Evolutionary conservation across 148 eudicot species (phyloP).

Genomic region (Vaccinium myrtillus): DNA sequence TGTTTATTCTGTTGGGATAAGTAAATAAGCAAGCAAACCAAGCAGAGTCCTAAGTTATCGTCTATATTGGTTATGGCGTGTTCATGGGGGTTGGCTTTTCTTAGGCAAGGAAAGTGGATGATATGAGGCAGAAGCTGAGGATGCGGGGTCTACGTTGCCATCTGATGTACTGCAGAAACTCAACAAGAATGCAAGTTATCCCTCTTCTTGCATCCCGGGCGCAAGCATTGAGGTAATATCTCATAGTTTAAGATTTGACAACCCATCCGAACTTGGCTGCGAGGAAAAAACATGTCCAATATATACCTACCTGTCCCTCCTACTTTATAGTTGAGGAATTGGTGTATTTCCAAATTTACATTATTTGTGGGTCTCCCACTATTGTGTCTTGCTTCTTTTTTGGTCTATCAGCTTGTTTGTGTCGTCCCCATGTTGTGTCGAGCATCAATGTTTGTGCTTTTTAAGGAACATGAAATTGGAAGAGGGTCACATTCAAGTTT

Average conservation of each 20-base stretch:
- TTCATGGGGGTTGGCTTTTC: slow-evolving; percentile 11
- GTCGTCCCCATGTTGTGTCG: neutral
- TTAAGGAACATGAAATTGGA: neutral
- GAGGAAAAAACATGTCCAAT: neutral
- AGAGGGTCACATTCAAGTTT: neutral
- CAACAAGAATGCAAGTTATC: slow-evolving; percentile 69
- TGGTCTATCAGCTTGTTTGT: neutral
- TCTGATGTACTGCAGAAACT: slow-evolving; percentile 74
- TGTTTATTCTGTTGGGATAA: neutral
- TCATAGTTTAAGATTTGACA: neutral
- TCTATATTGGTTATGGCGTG: neutral
- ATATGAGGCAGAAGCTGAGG: slow-evolving; percentile 71
- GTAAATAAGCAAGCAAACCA: neutral
- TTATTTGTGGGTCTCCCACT: neutral
- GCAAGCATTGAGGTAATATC: slow-evolving; percentile 64
- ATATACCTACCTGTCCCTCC: neutral
- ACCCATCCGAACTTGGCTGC: neutral
- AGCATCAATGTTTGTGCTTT: neutral
- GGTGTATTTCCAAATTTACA: neutral
- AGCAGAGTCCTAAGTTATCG: too few relatives aligned
- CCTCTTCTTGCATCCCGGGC: slow-evolving; percentile 83
- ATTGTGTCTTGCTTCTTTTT: neutral
- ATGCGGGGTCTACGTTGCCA: slow-evolving; percentile 84
- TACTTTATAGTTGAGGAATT: neutral
- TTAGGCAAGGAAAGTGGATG: slow-evolving; percentile 73